These are phyloP conservation scores for Neurospora discreta DNA, from an alignment of 495 filamentous ascomycete genomes.

Conservation along the genomic window DNA sequence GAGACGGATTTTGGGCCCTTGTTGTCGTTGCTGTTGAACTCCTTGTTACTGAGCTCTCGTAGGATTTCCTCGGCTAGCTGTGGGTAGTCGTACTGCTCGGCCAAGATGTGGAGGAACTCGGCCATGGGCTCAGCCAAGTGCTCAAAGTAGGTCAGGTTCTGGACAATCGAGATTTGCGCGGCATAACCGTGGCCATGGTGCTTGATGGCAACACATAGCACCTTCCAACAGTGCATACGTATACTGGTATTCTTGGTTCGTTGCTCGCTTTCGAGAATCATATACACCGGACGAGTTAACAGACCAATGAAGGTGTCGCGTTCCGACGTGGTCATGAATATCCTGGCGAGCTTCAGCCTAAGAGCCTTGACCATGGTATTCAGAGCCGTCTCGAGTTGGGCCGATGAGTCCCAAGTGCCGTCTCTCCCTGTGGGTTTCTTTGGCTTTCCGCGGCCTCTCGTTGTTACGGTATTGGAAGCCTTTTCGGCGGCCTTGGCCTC, in stretches of 20 bases:
- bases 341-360: conserved; percentile 80
- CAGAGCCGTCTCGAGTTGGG: conserved; percentile 77
- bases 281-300: conserved; percentile 87
- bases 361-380: conserved; percentile 93
- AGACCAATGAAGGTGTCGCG: conserved; percentile 87
- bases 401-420: conserved; percentile 74
- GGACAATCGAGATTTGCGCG: conserved; percentile 94
- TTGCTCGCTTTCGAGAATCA: conserved; percentile 88
- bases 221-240: conserved; percentile 94
- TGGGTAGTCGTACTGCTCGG: conserved; percentile 96
- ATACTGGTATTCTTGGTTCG: conserved; percentile 83
- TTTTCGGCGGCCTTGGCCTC: conserved; percentile 92
- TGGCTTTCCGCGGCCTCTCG: conserved; percentile 66
- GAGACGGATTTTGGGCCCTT: conserved; percentile 97
- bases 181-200: conserved; percentile 96
- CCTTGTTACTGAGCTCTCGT: conserved; percentile 89
- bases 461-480: conserved; percentile 53
- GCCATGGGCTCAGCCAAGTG: conserved; percentile 98
- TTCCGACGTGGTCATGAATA: conserved; percentile 95
- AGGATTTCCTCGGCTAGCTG: conserved; percentile 91
- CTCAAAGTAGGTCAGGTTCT: conserved; percentile 96
- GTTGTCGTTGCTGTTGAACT: conserved; percentile 93
- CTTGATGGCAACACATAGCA: conserved; percentile 92
- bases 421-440: conserved; percentile 58
- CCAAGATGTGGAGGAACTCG: conserved; percentile 90